Evolutionary conservation across 164 flowering plant species (phyloP).

Genomic region (Nelumbo lutea): DNA sequence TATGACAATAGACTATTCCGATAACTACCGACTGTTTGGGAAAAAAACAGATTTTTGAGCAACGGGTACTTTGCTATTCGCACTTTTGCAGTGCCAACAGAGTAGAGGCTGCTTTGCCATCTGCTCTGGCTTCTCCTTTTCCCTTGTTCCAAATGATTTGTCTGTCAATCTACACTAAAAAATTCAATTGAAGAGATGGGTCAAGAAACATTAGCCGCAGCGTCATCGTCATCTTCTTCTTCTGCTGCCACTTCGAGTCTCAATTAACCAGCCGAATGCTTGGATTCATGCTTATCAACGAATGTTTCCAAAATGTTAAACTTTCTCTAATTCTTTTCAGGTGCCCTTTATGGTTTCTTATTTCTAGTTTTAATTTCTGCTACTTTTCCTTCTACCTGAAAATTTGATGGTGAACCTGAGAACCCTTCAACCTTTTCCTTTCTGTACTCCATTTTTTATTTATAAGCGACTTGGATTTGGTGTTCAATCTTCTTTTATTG

Average conservation of each 20-base stretch:
- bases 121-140: neutral
- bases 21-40: too few relatives aligned
- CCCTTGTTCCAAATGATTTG: neutral
- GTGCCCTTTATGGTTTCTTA: conserved; percentile 14
- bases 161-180: neutral
- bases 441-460: neutral
- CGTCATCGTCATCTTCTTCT: conserved; percentile 28
- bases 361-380: neutral
- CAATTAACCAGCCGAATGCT: conserved; percentile 45
- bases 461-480: neutral
- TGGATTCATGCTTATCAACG: conserved; percentile 44
- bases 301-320: conserved; percentile 55
- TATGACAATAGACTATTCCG: too few relatives aligned
- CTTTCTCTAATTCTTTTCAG: conserved; percentile 41
- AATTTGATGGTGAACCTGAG: neutral
- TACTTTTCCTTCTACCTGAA: neutral
- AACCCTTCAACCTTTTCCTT: neutral
- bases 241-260: conserved; percentile 13
- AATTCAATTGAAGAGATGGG: conserved; percentile 20
- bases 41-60: too few relatives aligned
- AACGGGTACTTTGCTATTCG: too few relatives aligned
- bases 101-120: neutral
- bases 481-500: neutral
- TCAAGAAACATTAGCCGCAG: conserved; percentile 36
- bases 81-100: neutral